Evolutionary conservation across 768 basidiomycete species (phyloP).

Genomic region (Serendipita sp.): DNA sequence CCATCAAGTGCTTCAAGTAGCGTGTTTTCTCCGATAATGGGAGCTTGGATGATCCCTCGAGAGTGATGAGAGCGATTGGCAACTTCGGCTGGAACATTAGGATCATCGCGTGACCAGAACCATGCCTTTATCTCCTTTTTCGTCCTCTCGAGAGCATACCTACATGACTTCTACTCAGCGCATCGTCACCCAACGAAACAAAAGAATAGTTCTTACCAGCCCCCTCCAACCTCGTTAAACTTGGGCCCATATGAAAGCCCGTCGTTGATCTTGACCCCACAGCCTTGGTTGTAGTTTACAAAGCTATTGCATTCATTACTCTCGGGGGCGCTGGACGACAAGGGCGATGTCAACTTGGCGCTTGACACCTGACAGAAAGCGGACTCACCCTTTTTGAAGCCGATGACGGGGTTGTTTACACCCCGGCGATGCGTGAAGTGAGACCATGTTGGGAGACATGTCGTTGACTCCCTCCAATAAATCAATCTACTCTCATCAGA

Average conservation of each 20-base stretch:
- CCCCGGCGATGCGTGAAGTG: constrained; percentile 40
- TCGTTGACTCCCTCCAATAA: constrained; percentile 36
- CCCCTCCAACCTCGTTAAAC: constrained; percentile 11
- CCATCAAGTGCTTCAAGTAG: not conserved
- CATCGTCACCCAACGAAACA: not conserved
- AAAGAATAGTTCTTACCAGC: constrained; percentile 16
- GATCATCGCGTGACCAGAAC: constrained; percentile 20
- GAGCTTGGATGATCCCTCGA: not conserved
- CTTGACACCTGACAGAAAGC: constrained; percentile 10
- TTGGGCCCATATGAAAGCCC: constrained; percentile 8
- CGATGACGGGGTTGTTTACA: not conserved
- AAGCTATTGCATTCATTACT: constrained; percentile 29
- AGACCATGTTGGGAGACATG: constrained; percentile 32
- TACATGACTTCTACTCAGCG: not conserved
- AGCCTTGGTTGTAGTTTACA: constrained; percentile 43
- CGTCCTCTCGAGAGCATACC: constrained; percentile 12
- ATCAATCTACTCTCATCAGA: not conserved
- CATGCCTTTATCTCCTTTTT: constrained; percentile 11
- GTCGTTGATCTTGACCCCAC: constrained; percentile 31
- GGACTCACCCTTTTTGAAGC: constrained; percentile 16
- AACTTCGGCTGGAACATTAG: constrained; percentile 20
- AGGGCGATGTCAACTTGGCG: not conserved
- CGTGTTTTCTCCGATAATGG: not conserved
- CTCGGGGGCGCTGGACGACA: not conserved
- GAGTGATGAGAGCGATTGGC: constrained; percentile 2